phyloP scores from a whole-genome alignment of 176 grass and related monocot species.

The Phoenix roebelenii region DNA sequence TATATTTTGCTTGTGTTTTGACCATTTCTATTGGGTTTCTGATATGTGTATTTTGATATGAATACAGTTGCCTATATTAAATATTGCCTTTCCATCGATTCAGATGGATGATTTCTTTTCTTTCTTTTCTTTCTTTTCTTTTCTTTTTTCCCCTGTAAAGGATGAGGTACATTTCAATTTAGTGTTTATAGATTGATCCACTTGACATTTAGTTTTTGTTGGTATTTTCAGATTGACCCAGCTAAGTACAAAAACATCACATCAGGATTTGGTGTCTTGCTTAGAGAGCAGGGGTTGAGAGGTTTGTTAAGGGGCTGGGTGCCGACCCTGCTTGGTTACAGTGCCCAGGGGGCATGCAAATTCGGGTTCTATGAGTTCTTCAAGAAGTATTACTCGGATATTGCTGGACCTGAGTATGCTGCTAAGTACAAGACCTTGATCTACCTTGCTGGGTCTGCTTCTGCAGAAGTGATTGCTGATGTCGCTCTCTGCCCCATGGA shows the following conservation, averaged over 20 bases:
- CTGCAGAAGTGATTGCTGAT: slow-evolving; percentile 98
- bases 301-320: slow-evolving; percentile 94
- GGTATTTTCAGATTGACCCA: slow-evolving; percentile 58
- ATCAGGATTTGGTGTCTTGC: slow-evolving; percentile 75
- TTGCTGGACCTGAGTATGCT: slow-evolving; percentile 84
- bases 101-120: too few relatives aligned
- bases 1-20: too few relatives aligned
- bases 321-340: slow-evolving; percentile 90
- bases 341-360: slow-evolving; percentile 96
- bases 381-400: slow-evolving; percentile 98
- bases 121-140: too few relatives aligned
- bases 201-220: not conserved
- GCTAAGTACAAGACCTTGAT: slow-evolving; percentile 94
- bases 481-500: slow-evolving; percentile 84
- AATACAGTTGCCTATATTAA: too few relatives aligned
- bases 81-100: too few relatives aligned
- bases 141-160: too few relatives aligned
- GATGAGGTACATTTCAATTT: too few relatives aligned
- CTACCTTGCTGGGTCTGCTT: slow-evolving; percentile 93
- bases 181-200: too few relatives aligned
- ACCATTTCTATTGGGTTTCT: too few relatives aligned
- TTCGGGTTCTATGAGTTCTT: slow-evolving; percentile 98
- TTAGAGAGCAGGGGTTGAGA: slow-evolving; percentile 78
- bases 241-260: slow-evolving; percentile 83
- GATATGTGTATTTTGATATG: too few relatives aligned